These are phyloP conservation scores for Plectosphaerella cucumerina DNA, from an alignment of 2,329 filamentous ascomycete species.

Conservation along the genomic window DNA sequence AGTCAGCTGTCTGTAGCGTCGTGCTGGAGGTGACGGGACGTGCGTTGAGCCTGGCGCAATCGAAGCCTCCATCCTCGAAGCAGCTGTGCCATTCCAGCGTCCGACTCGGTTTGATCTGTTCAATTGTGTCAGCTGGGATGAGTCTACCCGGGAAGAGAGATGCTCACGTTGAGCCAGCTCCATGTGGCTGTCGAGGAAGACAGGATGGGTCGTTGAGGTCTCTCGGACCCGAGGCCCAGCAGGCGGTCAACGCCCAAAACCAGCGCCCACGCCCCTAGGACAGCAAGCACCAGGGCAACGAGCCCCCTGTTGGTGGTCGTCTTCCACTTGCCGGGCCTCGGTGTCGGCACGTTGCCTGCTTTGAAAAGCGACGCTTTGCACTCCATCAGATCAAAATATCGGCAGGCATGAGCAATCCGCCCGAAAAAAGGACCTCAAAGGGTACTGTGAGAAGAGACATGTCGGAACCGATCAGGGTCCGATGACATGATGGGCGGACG, in stretches of 20 bases:
- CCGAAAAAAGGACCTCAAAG: no score
- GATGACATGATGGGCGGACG: no score
- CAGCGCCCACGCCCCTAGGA: neutral
- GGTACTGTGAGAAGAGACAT: no score
- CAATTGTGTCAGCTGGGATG: neutral
- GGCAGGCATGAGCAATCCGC: no score
- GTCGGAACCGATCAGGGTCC: no score
- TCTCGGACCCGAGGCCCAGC: neutral
- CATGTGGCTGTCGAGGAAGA: neutral
- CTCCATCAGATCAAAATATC: no score
- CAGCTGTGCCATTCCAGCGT: slow-evolving; percentile 25
- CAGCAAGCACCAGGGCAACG: neutral
- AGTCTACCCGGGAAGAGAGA: neutral
- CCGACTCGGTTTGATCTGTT: slow-evolving; percentile 32
- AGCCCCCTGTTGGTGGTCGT: neutral
- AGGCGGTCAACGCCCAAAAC: neutral
- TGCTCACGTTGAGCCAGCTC: neutral
- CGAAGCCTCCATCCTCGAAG: slow-evolving; percentile 20
- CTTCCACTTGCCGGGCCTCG: no score
- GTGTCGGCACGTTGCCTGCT: no score
- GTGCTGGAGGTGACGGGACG: slow-evolving; percentile 4
- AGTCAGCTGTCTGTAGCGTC: slow-evolving; percentile 14
- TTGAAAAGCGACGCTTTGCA: no score
- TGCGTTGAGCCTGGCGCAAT: slow-evolving; percentile 29
- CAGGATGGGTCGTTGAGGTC: no score